Percentiles rank a stretch among this genome's conserved stretches.
These are phyloP conservation scores for Pichia inconspicua DNA, from an alignment of 1,139 yeast species.

Conservation along the genomic window DNA sequence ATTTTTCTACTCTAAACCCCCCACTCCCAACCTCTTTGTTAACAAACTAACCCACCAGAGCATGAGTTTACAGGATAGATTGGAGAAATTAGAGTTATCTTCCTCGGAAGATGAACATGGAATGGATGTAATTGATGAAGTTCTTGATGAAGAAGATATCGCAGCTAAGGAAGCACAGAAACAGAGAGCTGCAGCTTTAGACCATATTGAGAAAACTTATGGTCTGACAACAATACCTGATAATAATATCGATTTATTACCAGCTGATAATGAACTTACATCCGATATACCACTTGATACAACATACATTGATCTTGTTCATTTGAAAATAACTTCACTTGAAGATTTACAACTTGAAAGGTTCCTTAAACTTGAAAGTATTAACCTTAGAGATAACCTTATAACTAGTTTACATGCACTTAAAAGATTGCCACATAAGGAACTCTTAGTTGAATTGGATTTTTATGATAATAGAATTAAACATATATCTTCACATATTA, in stretches of 20 bases:
- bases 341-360: constrained; percentile 57
- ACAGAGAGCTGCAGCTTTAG: constrained; percentile 8
- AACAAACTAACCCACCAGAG: neutral
- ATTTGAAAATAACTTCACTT: constrained; percentile 63
- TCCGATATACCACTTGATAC: constrained; percentile 54
- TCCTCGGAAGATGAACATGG: neutral
- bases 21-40: neutral
- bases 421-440: constrained; percentile 46
- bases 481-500: constrained; percentile 68
- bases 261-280: constrained; percentile 54
- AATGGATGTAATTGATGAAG: neutral
- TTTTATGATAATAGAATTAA: constrained; percentile 86
- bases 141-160: constrained; percentile 13
- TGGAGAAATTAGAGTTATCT: neutral
- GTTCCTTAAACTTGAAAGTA: constrained; percentile 47
- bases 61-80: neutral
- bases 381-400: constrained; percentile 81
- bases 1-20: too few species aligned
- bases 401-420: constrained; percentile 66
- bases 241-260: constrained; percentile 34
- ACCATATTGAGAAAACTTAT: constrained; percentile 18
- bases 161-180: constrained; percentile 11
- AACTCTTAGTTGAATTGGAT: constrained; percentile 67
- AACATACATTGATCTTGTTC: constrained; percentile 67
- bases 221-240: constrained; percentile 45